A percentile compares a stretch with the other conserved stretches of the same genome.
Evolutionary conservation across 2,329 filamentous ascomycete genomes (phyloP).

Genomic region (Akanthomyces dipterigenus): DNA sequence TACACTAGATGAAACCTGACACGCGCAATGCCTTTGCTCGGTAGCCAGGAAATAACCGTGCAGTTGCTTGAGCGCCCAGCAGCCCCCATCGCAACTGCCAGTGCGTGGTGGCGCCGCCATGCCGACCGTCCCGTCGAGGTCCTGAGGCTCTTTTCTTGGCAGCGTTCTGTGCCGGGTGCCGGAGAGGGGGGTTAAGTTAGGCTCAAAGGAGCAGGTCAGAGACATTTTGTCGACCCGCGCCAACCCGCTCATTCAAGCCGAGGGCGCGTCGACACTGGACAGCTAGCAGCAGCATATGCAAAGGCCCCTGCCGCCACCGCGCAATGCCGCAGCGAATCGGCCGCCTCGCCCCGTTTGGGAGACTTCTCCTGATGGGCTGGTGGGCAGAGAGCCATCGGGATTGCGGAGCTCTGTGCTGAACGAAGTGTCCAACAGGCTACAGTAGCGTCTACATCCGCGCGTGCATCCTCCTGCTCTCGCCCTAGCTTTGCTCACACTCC

Average conservation of each 20-base stretch:
- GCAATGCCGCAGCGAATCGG: neutral
- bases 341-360: neutral
- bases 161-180: neutral
- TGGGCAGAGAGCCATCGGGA: no score
- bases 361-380: neutral
- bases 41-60: neutral
- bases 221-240: neutral
- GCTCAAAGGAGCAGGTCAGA: neutral
- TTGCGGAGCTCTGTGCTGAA: no score
- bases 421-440: no score
- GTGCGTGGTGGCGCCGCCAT: slow-evolving; percentile 7
- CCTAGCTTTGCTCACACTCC: neutral
- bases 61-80: neutral
- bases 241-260: neutral
- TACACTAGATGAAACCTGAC: neutral
- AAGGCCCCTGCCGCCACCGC: neutral
- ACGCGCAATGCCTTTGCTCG: neutral
- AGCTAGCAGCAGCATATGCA: neutral
- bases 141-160: neutral
- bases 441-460: slow-evolving; percentile 1
- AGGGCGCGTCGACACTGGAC: neutral
- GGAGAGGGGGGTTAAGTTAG: neutral
- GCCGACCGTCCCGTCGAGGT: neutral
- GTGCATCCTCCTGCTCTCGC: neutral
- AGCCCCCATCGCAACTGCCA: no score